These are phyloP conservation scores for Rutstroemia sp. DNA, from an alignment of 2,329 filamentous ascomycete species.

Conservation along the genomic window DNA sequence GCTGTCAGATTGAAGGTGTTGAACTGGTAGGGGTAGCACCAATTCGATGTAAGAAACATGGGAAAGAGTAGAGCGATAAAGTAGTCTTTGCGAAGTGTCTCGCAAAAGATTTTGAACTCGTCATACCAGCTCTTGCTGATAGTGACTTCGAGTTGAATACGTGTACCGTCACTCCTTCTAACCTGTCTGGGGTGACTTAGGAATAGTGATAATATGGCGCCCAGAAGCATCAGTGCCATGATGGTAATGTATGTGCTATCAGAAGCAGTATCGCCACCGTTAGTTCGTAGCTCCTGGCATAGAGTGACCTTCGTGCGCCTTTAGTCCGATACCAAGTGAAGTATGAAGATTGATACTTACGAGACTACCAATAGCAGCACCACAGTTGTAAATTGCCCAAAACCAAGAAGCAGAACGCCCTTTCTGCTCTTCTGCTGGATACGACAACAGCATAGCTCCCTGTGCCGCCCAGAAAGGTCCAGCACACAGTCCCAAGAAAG, in stretches of 20 bases:
- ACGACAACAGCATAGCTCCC: slow-evolving; percentile 79
- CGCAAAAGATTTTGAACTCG: slow-evolving; percentile 64
- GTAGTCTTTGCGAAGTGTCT: slow-evolving; percentile 60
- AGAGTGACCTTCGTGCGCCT: slow-evolving; percentile 44
- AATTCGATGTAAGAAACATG: slow-evolving; percentile 72
- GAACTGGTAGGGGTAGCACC: slow-evolving; percentile 74
- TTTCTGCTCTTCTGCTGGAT: slow-evolving; percentile 71
- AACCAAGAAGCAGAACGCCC: slow-evolving; percentile 61
- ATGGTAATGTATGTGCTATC: slow-evolving; percentile 12
- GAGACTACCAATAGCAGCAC: slow-evolving; percentile 12
- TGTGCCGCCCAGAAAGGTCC: slow-evolving; percentile 76
- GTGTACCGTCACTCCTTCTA: slow-evolving; percentile 66
- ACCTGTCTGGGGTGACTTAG: slow-evolving; percentile 65
- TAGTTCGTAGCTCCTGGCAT: slow-evolving; percentile 61
- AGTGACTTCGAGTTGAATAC: slow-evolving; percentile 62
- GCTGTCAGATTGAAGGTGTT: slow-evolving; percentile 61
- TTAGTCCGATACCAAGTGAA: neutral
- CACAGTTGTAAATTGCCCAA: slow-evolving; percentile 12
- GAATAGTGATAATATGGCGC: slow-evolving; percentile 59
- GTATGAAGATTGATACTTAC: neutral
- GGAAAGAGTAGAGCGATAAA: slow-evolving; percentile 70
- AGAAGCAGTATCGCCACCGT: slow-evolving; percentile 25
- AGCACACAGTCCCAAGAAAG: slow-evolving; percentile 66
- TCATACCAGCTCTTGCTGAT: slow-evolving; percentile 78
- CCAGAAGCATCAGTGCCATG: slow-evolving; percentile 10